Base-by-base conservation (phyloP, 1,284 basidiomycete species). In the Xanthoconium separans region DNA sequence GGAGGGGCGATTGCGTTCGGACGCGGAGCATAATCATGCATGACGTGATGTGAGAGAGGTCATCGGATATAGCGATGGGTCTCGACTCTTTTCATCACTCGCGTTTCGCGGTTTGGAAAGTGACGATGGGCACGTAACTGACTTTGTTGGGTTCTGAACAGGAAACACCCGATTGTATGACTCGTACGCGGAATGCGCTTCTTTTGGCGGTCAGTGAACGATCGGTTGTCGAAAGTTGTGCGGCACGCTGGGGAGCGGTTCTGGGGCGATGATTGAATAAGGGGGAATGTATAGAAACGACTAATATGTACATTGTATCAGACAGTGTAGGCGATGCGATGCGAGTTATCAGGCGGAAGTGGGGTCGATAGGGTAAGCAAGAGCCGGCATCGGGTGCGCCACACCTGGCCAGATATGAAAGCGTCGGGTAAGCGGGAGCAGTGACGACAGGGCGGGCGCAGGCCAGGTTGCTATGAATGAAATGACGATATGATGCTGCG, bases 181-280 rank as follows among this genome's bases (percentile, higher is more conserved):
- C 44, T 13, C 71, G 73, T 54, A 79, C 76, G 44, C 71, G 72
- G 12, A 56, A 69, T 42, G 77, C 74, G 6, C 58, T 77, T 29
- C 58, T 61, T 54, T 64, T 77, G 51, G 73, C 73, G 24, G 61
- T 80, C 31, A 61, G 68, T 8, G 78, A 80, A 54, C 67, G 75
- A 39, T 71, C 72, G 15, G 58, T 80, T n/a, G 63, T 79, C 22
- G 75, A 79, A 54, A 74, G 75, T 54, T 79, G 78, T 52, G 64
- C 58, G 27, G 68, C 65, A 10, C 51, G 60, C 4, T 80, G 79
- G 79, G 62, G 47, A 8, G 47, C 43, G 20, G 24, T 68, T 45
- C 33, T 60, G 29, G 57, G 39, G 34, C 8, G 16, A 20, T 29
- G 37, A 34, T 39, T 20, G 49, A 20, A 37, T 36, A 36, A 30